phyloP scores from a whole-genome alignment of 305 asterid species.

The Stenogyne calaminthoides region DNA sequence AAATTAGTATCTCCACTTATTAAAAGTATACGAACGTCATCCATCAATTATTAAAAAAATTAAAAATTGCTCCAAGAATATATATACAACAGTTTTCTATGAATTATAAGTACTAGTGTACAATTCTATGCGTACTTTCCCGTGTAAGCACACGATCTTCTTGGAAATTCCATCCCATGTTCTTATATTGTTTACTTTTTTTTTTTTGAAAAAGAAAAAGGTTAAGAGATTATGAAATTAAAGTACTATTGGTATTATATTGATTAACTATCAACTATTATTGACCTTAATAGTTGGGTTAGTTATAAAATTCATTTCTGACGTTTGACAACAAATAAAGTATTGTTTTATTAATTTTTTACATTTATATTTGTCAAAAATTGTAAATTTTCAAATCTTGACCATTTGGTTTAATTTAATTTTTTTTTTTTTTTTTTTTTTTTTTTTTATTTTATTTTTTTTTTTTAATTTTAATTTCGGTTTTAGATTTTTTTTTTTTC shows the following conservation, averaged over 20 bases:
- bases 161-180: background rate
- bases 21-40: background rate
- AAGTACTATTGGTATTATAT: background rate
- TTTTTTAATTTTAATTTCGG: too few relatives aligned
- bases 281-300: background rate
- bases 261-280: background rate
- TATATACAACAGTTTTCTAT: background rate
- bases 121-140: background rate
- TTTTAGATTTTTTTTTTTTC: too few relatives aligned
- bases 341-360: background rate
- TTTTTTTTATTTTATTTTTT: too few relatives aligned
- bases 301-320: background rate
- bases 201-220: background rate
- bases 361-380: background rate
- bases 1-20: background rate
- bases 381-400: too few relatives aligned
- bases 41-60: background rate
- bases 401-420: too few relatives aligned
- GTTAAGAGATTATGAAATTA: background rate
- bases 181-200: background rate
- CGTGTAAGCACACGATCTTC: background rate
- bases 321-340: background rate
- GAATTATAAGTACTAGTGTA: background rate
- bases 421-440: too few relatives aligned
- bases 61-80: background rate